These are phyloP conservation scores for Quercus phellos DNA, from an alignment of 331 rosid species.

Conservation along the genomic window DNA sequence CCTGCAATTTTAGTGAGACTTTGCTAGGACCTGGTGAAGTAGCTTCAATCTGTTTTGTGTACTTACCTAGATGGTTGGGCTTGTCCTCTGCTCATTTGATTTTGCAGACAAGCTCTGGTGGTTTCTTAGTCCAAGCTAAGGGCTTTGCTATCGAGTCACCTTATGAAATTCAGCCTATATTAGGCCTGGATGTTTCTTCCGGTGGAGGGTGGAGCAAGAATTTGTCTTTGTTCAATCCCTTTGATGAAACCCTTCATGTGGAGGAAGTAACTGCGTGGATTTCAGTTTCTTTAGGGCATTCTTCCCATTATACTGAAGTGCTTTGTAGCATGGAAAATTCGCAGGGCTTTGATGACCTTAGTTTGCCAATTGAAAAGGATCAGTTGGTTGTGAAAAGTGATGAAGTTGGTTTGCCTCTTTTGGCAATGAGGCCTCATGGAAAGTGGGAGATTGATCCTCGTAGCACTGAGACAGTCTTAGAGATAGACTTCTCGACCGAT, in stretches of 20 bases:
- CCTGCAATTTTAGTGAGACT: constrained; percentile 77
- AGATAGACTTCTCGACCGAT: constrained; percentile 58
- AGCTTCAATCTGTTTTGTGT: constrained; percentile 60
- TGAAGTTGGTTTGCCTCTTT: constrained; percentile 51
- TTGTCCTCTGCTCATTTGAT: constrained; percentile 70
- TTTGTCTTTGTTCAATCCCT: constrained; percentile 73
- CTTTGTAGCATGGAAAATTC: constrained; percentile 51
- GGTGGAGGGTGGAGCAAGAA: constrained; percentile 73
- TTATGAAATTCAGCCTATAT: constrained; percentile 62
- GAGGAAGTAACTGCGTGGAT: constrained; percentile 74
- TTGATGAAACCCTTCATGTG: constrained; percentile 68
- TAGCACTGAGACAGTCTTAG: constrained; percentile 60
- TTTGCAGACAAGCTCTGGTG: constrained; percentile 90
- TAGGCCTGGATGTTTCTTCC: constrained; percentile 49
- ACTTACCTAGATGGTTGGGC: constrained; percentile 75
- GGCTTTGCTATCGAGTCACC: constrained; percentile 82
- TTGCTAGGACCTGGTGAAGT: constrained; percentile 74
- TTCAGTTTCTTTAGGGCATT: constrained; percentile 57
- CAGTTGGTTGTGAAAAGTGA: constrained; percentile 54
- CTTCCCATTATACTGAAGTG: constrained; percentile 57
- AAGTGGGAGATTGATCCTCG: constrained; percentile 86
- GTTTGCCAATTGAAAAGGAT: constrained; percentile 50
- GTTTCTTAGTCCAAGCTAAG: constrained; percentile 73
- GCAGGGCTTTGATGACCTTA: constrained; percentile 39
- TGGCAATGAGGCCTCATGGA: constrained; percentile 63